Evolutionary conservation across 805 yeast genomes (phyloP).

Genomic region (Zygosaccharomyces rouxii): DNA sequence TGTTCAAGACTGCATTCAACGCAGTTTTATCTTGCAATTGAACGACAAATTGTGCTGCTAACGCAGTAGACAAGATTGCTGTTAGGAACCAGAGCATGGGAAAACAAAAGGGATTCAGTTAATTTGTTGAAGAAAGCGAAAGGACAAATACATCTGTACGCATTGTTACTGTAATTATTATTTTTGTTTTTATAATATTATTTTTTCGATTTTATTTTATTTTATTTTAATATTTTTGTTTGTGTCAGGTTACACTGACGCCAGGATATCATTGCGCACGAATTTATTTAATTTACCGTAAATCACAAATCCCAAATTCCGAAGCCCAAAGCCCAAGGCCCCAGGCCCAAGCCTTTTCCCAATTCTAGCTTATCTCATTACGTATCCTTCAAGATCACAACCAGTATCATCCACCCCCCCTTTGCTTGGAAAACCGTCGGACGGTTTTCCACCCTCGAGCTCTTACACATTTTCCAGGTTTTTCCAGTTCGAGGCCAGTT

Average conservation of each 20-base stretch:
- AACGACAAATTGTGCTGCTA: conserved; percentile 21
- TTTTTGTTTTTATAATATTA: background rate
- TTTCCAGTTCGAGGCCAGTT: background rate
- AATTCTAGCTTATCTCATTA: too few species aligned
- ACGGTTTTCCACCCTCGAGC: background rate
- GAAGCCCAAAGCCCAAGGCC: too few species aligned
- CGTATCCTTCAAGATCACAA: too few species aligned
- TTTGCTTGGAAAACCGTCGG: too few species aligned
- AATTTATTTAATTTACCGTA: background rate
- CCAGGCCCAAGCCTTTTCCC: too few species aligned
- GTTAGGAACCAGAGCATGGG: background rate
- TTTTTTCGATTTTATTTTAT: background rate
- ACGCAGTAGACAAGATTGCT: conserved; percentile 1
- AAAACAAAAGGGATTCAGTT: background rate
- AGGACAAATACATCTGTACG: background rate
- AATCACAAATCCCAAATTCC: background rate
- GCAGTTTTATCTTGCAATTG: conserved; percentile 25
- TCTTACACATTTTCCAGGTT: background rate
- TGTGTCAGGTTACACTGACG: conserved; percentile 4
- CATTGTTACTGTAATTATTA: background rate
- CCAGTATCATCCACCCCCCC: too few species aligned
- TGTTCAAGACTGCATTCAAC: conserved; percentile 16
- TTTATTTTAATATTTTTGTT: background rate
- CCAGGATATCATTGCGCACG: background rate
- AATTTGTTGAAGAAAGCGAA: too few species aligned